Percentiles rank a stretch among this genome's conserved stretches.
phyloP scores from a whole-genome alignment of 2,329 filamentous ascomycete species.

The Colletotrichum tabaci region DNA sequence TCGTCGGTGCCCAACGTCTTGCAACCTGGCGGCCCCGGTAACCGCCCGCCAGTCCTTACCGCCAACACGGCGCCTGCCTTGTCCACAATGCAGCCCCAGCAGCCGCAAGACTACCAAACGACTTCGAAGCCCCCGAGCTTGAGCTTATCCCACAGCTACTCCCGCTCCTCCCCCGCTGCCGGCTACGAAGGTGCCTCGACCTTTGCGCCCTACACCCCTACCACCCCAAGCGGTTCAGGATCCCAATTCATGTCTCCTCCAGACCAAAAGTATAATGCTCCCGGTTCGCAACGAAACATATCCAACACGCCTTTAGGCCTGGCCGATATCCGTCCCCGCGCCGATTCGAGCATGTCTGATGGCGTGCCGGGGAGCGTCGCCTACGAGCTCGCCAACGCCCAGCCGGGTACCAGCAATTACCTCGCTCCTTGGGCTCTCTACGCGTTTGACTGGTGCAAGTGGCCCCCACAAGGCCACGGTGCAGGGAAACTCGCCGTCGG shows the following conservation, averaged over 20 bases:
- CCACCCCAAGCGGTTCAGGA: conserved; percentile 71
- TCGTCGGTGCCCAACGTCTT: conserved; percentile 70
- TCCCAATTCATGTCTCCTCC: conserved; percentile 43
- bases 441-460: conserved; percentile 99
- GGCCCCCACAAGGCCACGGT: conserved; percentile 84
- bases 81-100: conserved; percentile 62
- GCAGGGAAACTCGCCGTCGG: conserved; percentile 95
- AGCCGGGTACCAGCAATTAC: conserved; percentile 89
- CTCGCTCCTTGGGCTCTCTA: conserved; percentile 95
- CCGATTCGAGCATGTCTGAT: conserved; percentile 85
- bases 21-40: conserved; percentile 63
- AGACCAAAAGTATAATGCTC: conserved; percentile 67
- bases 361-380: conserved; percentile 73
- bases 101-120: conserved; percentile 69
- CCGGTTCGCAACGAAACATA: conserved; percentile 72
- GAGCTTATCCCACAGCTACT: conserved; percentile 81
- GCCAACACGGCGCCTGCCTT: conserved; percentile 62
- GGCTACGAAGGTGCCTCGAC: conserved; percentile 69
- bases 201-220: conserved; percentile 68
- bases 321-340: conserved; percentile 90
- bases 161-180: conserved; percentile 84
- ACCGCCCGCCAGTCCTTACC: conserved; percentile 55
- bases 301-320: conserved; percentile 92
- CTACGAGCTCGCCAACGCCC: conserved; percentile 76
- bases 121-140: conserved; percentile 77